Evolutionary conservation across 164 flowering plant species (phyloP).

Genomic region (Annona cherimola): DNA sequence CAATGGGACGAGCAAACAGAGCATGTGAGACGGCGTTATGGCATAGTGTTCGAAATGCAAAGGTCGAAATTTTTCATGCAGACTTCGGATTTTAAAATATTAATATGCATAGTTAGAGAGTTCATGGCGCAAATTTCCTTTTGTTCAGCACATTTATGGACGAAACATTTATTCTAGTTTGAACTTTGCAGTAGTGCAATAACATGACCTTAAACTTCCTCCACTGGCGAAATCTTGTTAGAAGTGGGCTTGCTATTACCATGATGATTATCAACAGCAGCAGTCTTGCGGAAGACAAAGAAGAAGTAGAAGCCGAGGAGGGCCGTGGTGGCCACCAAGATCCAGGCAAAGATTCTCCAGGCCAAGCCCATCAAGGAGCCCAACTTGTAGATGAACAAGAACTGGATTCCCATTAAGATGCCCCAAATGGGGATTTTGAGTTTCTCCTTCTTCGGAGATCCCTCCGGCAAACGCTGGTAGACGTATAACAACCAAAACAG

Average conservation of each 20-base stretch:
- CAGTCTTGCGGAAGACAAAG: not conserved
- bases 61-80: too few relatives aligned
- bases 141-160: too few relatives aligned
- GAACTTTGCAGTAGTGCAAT: not conserved
- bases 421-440: not conserved
- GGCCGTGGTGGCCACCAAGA: not conserved
- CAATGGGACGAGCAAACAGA: too few relatives aligned
- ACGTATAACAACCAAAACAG: not conserved
- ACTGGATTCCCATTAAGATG: not conserved
- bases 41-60: too few relatives aligned
- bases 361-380: not conserved
- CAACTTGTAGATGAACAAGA: not conserved
- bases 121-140: too few relatives aligned
- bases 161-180: too few relatives aligned
- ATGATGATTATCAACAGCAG: too few relatives aligned
- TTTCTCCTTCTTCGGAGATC: not conserved
- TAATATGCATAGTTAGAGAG: too few relatives aligned
- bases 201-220: not conserved
- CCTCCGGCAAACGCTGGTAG: not conserved
- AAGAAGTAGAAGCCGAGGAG: not conserved
- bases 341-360: not conserved
- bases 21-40: too few relatives aligned
- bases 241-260: not conserved
- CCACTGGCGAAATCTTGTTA: not conserved
- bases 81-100: too few relatives aligned